A percentile compares a stretch with the other conserved stretches of the same genome.
These are phyloP conservation scores for Pezicula radicicola DNA, from an alignment of 2,329 filamentous ascomycete genomes.

Conservation along the genomic window DNA sequence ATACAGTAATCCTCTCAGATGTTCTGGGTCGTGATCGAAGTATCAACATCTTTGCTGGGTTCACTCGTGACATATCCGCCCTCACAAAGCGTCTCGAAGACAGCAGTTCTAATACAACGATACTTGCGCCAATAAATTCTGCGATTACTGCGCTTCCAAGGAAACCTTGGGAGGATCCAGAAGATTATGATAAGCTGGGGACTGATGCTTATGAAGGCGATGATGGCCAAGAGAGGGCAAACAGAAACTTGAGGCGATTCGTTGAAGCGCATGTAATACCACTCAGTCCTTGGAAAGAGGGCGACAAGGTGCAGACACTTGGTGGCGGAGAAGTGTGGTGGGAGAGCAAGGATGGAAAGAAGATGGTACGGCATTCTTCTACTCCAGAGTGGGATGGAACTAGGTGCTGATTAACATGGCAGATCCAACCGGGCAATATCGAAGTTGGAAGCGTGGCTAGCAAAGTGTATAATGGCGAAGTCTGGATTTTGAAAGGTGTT, in stretches of 20 bases:
- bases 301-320: constrained; percentile 62
- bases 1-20: constrained; percentile 72
- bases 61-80: constrained; percentile 72
- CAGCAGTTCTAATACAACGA: constrained; percentile 67
- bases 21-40: constrained; percentile 75
- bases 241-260: constrained; percentile 73
- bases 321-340: constrained; percentile 76
- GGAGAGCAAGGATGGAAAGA: constrained; percentile 67
- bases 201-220: constrained; percentile 71
- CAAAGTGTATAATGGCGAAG: constrained; percentile 81
- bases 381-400: not conserved
- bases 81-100: constrained; percentile 69
- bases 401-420: constrained; percentile 10
- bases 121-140: constrained; percentile 83
- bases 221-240: constrained; percentile 72
- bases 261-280: constrained; percentile 83
- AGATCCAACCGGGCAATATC: constrained; percentile 78
- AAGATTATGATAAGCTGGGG: constrained; percentile 68
- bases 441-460: constrained; percentile 73
- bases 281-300: constrained; percentile 70
- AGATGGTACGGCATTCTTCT: constrained; percentile 50
- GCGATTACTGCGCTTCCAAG: constrained; percentile 74
- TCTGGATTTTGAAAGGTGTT: constrained; percentile 58
- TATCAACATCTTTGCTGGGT: constrained; percentile 81
- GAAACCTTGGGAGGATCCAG: constrained; percentile 82